Percentiles rank a stretch among this genome's conserved stretches.
These are phyloP conservation scores for Gnomoniopsis smithogilvyi DNA, from an alignment of 2,329 filamentous ascomycete genomes.

Conservation along the genomic window DNA sequence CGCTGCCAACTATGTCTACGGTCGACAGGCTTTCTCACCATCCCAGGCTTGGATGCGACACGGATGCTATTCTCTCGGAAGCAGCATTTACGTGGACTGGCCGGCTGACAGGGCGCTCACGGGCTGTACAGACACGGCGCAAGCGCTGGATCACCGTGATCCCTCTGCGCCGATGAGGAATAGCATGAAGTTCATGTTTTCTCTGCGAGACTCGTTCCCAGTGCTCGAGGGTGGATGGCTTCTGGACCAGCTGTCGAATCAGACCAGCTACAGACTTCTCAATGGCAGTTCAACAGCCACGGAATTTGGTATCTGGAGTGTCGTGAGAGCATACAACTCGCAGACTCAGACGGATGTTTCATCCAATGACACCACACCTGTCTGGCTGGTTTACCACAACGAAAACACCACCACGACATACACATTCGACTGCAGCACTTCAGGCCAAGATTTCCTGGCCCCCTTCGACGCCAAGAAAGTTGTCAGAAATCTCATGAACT, in stretches of 20 bases:
- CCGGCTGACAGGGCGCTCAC: conserved; percentile 47
- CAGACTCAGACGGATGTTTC: conserved; percentile 48
- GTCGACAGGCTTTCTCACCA: conserved; percentile 58
- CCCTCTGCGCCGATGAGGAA: conserved; percentile 59
- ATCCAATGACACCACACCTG: conserved; percentile 41
- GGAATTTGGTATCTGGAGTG: conserved; percentile 54
- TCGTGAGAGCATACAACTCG: conserved; percentile 47
- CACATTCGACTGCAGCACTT: conserved; percentile 33
- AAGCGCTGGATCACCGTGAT: conserved; percentile 58
- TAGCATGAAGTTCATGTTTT: conserved; percentile 59
- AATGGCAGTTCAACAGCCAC: conserved; percentile 36
- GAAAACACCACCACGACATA: conserved; percentile 48
- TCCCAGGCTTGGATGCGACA: conserved; percentile 60
- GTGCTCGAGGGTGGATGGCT: conserved; percentile 58
- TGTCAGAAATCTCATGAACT: conserved; percentile 56
- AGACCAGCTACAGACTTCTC: conserved; percentile 46
- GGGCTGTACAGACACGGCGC: conserved; percentile 53
- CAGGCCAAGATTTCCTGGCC: conserved; percentile 47
- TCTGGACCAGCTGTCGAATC: conserved; percentile 53
- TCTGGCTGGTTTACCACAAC: conserved; percentile 49
- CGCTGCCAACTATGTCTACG: conserved; percentile 60
- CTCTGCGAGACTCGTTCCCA: conserved; percentile 53
- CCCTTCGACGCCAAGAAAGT: conserved; percentile 51
- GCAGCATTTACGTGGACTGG: conserved; percentile 53
- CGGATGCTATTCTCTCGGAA: conserved; percentile 56